Percentiles rank a stretch among this genome's conserved stretches.
These are phyloP conservation scores for Zygotorulaspora chibaensis DNA, from an alignment of 805 yeast genomes.

Conservation along the genomic window DNA sequence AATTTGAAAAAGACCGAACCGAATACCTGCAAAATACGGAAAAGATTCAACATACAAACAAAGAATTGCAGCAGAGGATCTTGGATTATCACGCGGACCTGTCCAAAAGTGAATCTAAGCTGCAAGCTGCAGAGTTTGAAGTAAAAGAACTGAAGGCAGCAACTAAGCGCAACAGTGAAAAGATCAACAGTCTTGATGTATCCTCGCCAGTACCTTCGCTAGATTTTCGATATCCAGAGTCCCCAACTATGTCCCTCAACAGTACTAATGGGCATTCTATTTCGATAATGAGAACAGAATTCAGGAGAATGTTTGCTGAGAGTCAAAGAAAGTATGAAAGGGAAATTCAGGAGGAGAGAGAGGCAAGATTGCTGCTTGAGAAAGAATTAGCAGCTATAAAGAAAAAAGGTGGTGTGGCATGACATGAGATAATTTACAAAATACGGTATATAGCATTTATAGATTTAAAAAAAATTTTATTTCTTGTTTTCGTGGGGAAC, in stretches of 20 bases:
- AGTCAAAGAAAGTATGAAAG: conserved; percentile 58
- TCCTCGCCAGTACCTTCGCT: conserved; percentile 25
- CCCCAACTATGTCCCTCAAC: conserved; percentile 17
- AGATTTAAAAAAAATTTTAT: background rate
- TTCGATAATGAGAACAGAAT: conserved; percentile 61
- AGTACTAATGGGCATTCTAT: conserved; percentile 37
- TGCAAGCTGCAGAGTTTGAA: conserved; percentile 37
- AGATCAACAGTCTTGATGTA: conserved; percentile 42
- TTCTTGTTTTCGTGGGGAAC: conserved; percentile 1
- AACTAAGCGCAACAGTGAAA: conserved; percentile 17
- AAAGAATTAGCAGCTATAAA: conserved; percentile 34
- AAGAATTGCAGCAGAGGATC: conserved; percentile 49
- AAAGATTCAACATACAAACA: conserved; percentile 48
- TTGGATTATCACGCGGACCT: conserved; percentile 38
- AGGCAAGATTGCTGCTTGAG: conserved; percentile 45
- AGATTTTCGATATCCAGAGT: conserved; percentile 13
- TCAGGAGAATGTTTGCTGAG: conserved; percentile 58
- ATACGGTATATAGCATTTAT: conserved; percentile 2
- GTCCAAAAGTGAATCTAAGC: conserved; percentile 36
- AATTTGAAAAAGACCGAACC: conserved; percentile 61
- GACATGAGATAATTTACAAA: conserved; percentile 4
- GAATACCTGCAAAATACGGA: conserved; percentile 51
- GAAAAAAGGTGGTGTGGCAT: conserved; percentile 1
- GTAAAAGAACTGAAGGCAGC: conserved; percentile 33
- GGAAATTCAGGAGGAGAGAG: conserved; percentile 53